These are phyloP conservation scores for Blastobotrys muscicola DNA, from an alignment of 805 yeast species.

Conservation along the genomic window DNA sequence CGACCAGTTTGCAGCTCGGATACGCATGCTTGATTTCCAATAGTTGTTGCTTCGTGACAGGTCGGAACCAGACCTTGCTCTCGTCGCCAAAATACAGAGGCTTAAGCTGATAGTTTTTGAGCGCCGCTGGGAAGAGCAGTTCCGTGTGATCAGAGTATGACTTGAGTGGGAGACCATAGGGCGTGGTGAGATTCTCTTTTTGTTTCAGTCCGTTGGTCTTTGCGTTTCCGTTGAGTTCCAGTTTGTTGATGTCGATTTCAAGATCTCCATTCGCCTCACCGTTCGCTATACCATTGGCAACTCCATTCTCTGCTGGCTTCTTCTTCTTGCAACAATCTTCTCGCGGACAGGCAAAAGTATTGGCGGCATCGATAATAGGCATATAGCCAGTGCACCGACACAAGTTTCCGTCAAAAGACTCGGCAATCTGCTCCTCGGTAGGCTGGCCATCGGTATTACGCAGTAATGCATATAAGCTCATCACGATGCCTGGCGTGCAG, in stretches of 20 bases:
- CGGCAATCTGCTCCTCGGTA: conserved; percentile 32
- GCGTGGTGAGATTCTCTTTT: conserved; percentile 19
- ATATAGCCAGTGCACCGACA: conserved; percentile 44
- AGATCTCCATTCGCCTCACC: not conserved
- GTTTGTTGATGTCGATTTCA: conserved; percentile 5
- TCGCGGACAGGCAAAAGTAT: conserved; percentile 34
- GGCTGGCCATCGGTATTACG: conserved; percentile 30
- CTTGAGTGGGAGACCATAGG: conserved; percentile 34
- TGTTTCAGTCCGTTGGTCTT: not conserved
- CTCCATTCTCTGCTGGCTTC: not conserved
- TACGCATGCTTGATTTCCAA: conserved; percentile 27
- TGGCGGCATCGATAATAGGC: conserved; percentile 40
- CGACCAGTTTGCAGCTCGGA: conserved; percentile 34
- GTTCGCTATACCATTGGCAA: not conserved
- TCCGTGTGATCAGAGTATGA: conserved; percentile 33
- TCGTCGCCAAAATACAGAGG: conserved; percentile 31
- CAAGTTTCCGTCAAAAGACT: conserved; percentile 39
- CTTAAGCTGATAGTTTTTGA: conserved; percentile 21
- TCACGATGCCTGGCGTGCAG: conserved; percentile 43
- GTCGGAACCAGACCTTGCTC: conserved; percentile 37
- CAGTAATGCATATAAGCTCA: conserved; percentile 37
- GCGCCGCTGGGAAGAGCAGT: conserved; percentile 33
- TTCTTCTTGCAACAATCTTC: conserved; percentile 28
- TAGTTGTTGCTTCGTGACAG: conserved; percentile 32
- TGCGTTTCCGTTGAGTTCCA: not conserved